Evolutionary conservation across 1,284 basidiomycete species (phyloP), one percentile per base, ranked within the genome.

Genomic region (Ganoderma multipileum): DNA sequence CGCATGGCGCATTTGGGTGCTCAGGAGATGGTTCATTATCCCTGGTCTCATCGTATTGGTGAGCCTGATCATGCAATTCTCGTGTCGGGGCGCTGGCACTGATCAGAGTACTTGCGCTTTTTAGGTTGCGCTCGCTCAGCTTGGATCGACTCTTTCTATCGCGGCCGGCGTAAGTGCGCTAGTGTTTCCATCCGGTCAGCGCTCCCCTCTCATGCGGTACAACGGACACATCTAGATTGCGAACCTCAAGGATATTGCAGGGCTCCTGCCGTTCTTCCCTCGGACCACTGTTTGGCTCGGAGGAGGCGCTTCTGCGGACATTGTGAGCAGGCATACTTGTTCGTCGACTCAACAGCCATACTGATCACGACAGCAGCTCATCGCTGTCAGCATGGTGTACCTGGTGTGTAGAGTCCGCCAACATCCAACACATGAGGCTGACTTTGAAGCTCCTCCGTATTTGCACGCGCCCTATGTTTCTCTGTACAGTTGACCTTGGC

Each of bases 1-100:
- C 59, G 68, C 66, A 23, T 73, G 73, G 73, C 64, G 73, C 7
- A 72, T 75, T 4, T 73, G 67, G 62, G 64, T 69, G 8, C 65
- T 75, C 30, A 38, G 57, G 33, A 69, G 59, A n/a, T 74, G 71
- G 60, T 38, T 30, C 5, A 30, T 70, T 28, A 20, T 74, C 26
- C 55, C 70, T 0, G 67, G 23, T 1, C 14, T 68, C 7, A 69
- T 74, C n/a, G 26, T 52, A 30, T 23, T 52, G 20, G 61, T 67
- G 26, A 41, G 66, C 61, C 2, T 39, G n/a, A n/a, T n/a, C n/a
- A n/a, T n/a, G 18, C 7, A n/a, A 2, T 58, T 12, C 36, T n/a
- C 33, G 9, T 58, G 57, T 54, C 38, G 2, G 38, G 11, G 12
- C 38, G 9, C 38, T 30, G 3, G 14, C 28, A 9, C 2, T 30